Conservation (phyloP, 2,329 filamentous ascomycete genomes). For the Pyrenophora tritici-repentis region DNA sequence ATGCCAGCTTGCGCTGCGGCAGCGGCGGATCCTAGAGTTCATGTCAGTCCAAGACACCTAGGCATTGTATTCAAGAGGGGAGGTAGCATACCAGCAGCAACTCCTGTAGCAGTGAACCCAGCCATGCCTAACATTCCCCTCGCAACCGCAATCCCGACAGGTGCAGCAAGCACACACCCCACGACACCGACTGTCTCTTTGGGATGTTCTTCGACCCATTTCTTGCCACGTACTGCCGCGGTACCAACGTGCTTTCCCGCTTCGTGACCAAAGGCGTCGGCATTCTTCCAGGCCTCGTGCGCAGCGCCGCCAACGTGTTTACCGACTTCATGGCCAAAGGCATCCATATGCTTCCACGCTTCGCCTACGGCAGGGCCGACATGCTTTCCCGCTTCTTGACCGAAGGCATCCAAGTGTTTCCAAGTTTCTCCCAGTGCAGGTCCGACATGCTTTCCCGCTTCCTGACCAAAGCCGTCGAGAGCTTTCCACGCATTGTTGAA, state of each 20-base stretch:
- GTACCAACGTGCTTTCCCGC: neutral
- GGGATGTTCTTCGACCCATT: constrained; percentile 20
- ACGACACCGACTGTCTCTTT: constrained; percentile 11
- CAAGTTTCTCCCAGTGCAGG: neutral
- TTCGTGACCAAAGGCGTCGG: too few relatives aligned
- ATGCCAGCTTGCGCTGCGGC: constrained; percentile 18
- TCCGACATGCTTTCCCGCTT: constrained; percentile 4
- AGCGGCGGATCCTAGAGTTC: constrained; percentile 18
- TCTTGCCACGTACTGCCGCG: neutral
- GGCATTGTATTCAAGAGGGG: neutral
- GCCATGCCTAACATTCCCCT: constrained; percentile 2
- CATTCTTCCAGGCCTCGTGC: neutral
- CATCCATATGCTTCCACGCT: constrained; percentile 9
- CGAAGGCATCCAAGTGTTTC: constrained; percentile 4
- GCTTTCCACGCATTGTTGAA: constrained; percentile 7
- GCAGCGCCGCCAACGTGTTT: constrained; percentile 6
- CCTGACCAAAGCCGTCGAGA: constrained; percentile 3
- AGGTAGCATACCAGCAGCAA: constrained; percentile 16
- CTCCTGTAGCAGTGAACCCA: constrained; percentile 19
- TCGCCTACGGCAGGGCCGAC: constrained; percentile 4
- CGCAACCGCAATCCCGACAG: constrained; percentile 7
- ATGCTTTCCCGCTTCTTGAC: constrained; percentile 7
- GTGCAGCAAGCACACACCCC: constrained; percentile 10
- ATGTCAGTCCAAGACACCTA: neutral
- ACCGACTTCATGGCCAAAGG: neutral